phyloP scores from a whole-genome alignment of 768 basidiomycete species.

The Punctularia strigosozonata region DNA sequence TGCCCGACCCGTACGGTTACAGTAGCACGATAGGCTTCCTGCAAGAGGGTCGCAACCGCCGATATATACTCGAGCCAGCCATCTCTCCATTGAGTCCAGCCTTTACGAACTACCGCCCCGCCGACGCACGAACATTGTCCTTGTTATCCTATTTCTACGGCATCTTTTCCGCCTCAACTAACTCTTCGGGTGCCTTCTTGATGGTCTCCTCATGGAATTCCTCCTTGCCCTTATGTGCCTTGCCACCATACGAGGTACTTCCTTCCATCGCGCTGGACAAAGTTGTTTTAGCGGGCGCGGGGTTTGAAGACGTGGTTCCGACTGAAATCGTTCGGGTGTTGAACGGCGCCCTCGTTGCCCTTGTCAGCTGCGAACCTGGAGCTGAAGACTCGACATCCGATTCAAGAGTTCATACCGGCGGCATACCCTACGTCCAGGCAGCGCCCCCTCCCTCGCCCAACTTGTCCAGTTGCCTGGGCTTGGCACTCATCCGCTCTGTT shows the following conservation, averaged over 20 bases:
- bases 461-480: constrained; percentile 55
- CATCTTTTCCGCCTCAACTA: constrained; percentile 17
- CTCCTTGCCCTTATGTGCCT: constrained; percentile 51
- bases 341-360: constrained; percentile 71
- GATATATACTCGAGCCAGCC: constrained; percentile 27
- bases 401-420: no score
- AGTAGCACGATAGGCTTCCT: no score
- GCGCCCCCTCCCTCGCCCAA: constrained; percentile 41
- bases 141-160: constrained; percentile 74
- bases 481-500: constrained; percentile 60
- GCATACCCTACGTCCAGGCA: constrained; percentile 40
- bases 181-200: constrained; percentile 13
- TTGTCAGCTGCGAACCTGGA: constrained; percentile 43
- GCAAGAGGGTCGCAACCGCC: no score
- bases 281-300: constrained; percentile 60
- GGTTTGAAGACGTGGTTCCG: constrained; percentile 66
- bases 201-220: constrained; percentile 54
- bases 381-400: constrained; percentile 20
- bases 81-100: constrained; percentile 29
- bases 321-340: constrained; percentile 61
- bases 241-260: constrained; percentile 63
- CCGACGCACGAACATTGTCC: constrained; percentile 61
- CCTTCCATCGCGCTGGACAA: constrained; percentile 42
- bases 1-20: constrained; percentile 2
- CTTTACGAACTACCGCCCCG: constrained; percentile 38